Base-by-base conservation (phyloP, 768 basidiomycete genomes). In the Sporobolomyces roseus region DNA sequence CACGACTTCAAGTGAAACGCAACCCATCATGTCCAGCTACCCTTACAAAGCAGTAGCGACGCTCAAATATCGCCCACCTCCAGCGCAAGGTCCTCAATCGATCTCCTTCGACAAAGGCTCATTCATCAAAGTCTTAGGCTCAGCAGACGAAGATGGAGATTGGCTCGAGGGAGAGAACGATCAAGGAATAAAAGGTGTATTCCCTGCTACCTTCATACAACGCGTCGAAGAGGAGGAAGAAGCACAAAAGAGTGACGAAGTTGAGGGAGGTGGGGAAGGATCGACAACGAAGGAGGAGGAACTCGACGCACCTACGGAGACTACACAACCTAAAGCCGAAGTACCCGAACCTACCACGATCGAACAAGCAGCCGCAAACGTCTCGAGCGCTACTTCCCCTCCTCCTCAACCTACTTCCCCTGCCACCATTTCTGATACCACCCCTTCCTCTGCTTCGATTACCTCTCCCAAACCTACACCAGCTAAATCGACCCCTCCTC, bases 81-180 rank as follows among this genome's bases (percentile, higher is more conserved):
- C 70, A 1, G 38, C 46, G 16, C 36, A 61, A 10, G 58, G 45
- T 2, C 17, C 52, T 14, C n/a, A n/a, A n/a, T 55, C 51, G 23
- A 38, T 73, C 63, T 17, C 49, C 6, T 68, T 74, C 56, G 38
- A 36, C 25, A 62, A 61, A 50, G 73, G 69, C 23, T 66, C 67
- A 33, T 25, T 23, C 4, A 21, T 74, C 33, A 71, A 53, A n/a
- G 70, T 74, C 30, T 30, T 61, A 36, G 54, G 14, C 5, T 16
- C 38, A 1, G 73, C 65, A 4, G 73, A 74, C 53, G 72, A 70
- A 36, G 73, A 74, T 9, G 73, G 69, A 12, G 73, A 74, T 29
- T 74, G 73, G 73, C 56, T 65, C 29, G 53, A 66, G 36, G 73
- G 69, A 17, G 53, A 49, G 46, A 61, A 43, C 25, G 52, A 41